These are phyloP conservation scores for Mortierella alpina DNA, from an alignment of 192 early-diverging fungal species.

Conservation along the genomic window DNA sequence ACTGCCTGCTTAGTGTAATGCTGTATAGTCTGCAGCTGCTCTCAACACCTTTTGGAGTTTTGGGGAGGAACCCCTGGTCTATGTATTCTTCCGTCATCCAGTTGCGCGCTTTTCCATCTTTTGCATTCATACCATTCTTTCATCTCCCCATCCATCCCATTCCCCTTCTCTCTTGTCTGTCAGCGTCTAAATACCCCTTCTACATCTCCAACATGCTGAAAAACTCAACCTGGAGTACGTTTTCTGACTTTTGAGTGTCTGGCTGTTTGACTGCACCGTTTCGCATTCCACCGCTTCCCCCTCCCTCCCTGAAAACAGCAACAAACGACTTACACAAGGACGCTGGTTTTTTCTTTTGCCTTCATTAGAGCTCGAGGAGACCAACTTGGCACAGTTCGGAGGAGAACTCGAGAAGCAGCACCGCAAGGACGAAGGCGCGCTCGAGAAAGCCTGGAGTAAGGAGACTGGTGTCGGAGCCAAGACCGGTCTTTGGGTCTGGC, in stretches of 20 bases:
- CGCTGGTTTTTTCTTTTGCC: not conserved
- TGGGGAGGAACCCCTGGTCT: too few relatives aligned
- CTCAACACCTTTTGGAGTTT: too few relatives aligned
- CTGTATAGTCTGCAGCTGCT: too few relatives aligned
- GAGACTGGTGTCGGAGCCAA: conserved; percentile 57
- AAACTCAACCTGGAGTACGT: conserved; percentile 55
- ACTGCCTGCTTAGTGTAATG: too few relatives aligned
- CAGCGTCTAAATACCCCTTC: not conserved
- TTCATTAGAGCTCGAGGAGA: conserved; percentile 42
- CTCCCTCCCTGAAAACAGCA: too few relatives aligned
- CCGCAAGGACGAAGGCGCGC: conserved; percentile 64
- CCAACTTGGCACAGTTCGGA: conserved; percentile 70
- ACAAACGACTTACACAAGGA: too few relatives aligned
- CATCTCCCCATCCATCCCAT: not conserved
- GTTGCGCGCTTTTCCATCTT: too few relatives aligned
- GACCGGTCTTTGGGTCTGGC: conserved; percentile 76
- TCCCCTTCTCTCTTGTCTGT: not conserved
- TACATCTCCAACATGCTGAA: conserved; percentile 37
- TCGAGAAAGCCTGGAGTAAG: conserved; percentile 71
- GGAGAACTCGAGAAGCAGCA: conserved; percentile 70
- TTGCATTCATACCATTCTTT: too few relatives aligned
- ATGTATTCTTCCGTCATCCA: too few relatives aligned
- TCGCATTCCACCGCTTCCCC: not conserved
- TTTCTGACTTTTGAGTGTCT: not conserved
- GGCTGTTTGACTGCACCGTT: not conserved